Base-by-base conservation (phyloP, 768 basidiomycete genomes). In the Xerocomellus intermedius region DNA sequence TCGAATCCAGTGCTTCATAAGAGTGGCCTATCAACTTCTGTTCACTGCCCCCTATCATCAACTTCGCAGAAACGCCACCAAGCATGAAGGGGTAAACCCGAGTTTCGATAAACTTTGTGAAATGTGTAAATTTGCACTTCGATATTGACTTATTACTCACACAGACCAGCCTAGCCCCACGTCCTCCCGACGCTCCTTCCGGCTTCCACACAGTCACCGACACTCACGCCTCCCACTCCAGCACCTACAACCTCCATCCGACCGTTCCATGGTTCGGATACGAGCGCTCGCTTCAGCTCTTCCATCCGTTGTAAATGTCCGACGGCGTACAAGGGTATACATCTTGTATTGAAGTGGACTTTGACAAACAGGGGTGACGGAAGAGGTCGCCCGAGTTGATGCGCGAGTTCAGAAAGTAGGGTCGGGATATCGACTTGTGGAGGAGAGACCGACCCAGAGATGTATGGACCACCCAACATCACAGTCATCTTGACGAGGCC, bases 381-480 rank as follows among this genome's bases (percentile, higher is more conserved):
- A 3, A 87, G 70, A 5, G 64, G 56, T 33, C 54, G 65, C 13
- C 73, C 73, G 8, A 87, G 70, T 48, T 86, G 83, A 28, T 64
- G 56, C 45, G 74, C 73, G n/a, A 84, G 69, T 24, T 67, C 72
- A 37, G 63, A 66, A 36, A 63, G 61, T 8, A 61, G 53, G 28
- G 54, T 47, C 10, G 66, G 61, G 22, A 65, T 57, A 54, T 68
- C 64, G 49, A 75, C 42, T 46, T 55, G 64, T 54, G 63, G 50
- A n/a, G 57, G 42, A 19, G 58, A 28, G 46, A 22, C 43, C 2
- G 45, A 48, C 57, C 50, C 50, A 26, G 41, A 52, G 26, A 50
- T 59, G 61, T 91, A 84, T 1, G 92, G 88, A 0, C 93, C 94
- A 19, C 94, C 93, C 22, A 94, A 73, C 92, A 99, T 95, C 42